A percentile compares a stretch with the other conserved stretches of the same genome.
phyloP scores from a whole-genome alignment of 305 asterid species.

The Lippia alba region DNA sequence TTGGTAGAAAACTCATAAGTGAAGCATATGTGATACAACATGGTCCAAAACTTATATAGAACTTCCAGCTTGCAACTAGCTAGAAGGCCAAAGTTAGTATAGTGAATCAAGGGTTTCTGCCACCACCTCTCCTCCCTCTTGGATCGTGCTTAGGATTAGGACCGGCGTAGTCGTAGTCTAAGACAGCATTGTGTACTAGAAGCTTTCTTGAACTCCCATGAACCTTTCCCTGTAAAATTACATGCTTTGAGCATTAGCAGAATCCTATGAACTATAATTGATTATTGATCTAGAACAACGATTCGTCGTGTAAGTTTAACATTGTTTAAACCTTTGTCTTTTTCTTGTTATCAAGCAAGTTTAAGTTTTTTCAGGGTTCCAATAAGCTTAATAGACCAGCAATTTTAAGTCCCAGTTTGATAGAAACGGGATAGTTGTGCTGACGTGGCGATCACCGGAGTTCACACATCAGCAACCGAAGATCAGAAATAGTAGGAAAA shows the following conservation, averaged over 20 bases:
- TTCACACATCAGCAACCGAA: too few species aligned
- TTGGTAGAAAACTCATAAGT: conserved; percentile 23
- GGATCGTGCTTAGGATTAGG: conserved; percentile 66
- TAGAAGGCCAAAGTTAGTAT: neutral
- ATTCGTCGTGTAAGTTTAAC: too few species aligned
- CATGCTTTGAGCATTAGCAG: neutral
- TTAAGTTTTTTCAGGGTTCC: too few species aligned
- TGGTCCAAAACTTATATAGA: conserved; percentile 16
- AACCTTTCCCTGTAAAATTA: conserved; percentile 33
- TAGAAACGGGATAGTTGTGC: too few species aligned
- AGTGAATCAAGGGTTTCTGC: conserved; percentile 42
- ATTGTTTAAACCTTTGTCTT: too few species aligned
- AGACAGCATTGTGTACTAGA: conserved; percentile 34
- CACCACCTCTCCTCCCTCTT: conserved; percentile 55
- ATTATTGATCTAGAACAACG: neutral
- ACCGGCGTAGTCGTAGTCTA: conserved; percentile 61
- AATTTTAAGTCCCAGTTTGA: too few species aligned
- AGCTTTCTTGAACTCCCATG: conserved; percentile 53
- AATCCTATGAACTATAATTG: neutral
- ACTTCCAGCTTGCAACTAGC: conserved; percentile 6
- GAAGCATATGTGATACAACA: conserved; percentile 14
- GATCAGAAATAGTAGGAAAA: neutral
- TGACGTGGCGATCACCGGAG: too few species aligned
- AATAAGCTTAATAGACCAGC: too few species aligned
- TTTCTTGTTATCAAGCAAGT: too few species aligned